Percentiles rank a stretch among this genome's conserved stretches.
Evolutionary conservation across 1,284 basidiomycete genomes (phyloP).

Genomic region (Tilletia indica): DNA sequence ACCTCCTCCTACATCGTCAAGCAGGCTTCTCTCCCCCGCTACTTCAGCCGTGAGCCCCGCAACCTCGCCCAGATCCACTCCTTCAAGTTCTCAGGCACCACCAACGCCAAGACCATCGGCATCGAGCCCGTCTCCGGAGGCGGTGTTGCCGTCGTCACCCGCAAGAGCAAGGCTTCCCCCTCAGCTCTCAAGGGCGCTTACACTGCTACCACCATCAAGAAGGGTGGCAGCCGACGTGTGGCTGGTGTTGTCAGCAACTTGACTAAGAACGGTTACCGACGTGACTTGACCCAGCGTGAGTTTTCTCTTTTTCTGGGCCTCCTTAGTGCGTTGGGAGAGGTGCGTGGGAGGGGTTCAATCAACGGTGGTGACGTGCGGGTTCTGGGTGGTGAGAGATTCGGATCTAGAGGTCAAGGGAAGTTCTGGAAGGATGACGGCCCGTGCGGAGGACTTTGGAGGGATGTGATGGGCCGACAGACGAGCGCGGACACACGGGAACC

Average conservation of each 20-base stretch:
- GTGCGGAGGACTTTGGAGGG: background rate
- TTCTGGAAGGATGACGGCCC: background rate
- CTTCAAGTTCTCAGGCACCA: constrained; percentile 52
- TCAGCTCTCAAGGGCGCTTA: constrained; percentile 35
- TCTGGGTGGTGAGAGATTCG: too few species aligned
- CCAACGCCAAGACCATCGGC: constrained; percentile 53
- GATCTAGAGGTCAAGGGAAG: too few species aligned
- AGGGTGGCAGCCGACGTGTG: constrained; percentile 43
- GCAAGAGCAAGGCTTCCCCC: constrained; percentile 48
- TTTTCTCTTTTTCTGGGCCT: constrained; percentile 15
- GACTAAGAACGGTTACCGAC: constrained; percentile 52
- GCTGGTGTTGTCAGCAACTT: constrained; percentile 50
- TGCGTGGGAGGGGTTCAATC: too few species aligned
- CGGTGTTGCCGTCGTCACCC: constrained; percentile 48
- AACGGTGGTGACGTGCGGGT: too few species aligned
- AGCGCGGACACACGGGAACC: background rate
- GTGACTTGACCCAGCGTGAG: constrained; percentile 52
- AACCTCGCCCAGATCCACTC: constrained; percentile 53
- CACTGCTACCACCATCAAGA: constrained; percentile 25
- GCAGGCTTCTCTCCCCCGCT: constrained; percentile 52
- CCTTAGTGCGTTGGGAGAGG: too few species aligned
- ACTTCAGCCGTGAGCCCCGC: constrained; percentile 53
- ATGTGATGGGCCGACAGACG: background rate
- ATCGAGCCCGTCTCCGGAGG: constrained; percentile 35
- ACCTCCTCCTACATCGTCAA: constrained; percentile 52